These are phyloP conservation scores for Neurospora hispaniola DNA, from an alignment of 495 filamentous ascomycete genomes.

Conservation along the genomic window DNA sequence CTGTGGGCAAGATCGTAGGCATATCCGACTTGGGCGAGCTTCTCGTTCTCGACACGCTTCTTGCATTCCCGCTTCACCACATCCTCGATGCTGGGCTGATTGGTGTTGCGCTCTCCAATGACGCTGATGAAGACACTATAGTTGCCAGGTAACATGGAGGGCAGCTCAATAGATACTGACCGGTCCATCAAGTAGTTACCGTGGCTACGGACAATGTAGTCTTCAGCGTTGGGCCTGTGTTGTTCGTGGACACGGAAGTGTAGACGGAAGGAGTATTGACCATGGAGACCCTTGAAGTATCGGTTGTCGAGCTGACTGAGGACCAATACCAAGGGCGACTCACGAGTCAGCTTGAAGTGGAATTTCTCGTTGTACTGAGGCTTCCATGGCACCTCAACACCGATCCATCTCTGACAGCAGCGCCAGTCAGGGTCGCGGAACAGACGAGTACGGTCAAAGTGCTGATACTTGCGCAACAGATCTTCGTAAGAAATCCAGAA, in stretches of 20 bases:
- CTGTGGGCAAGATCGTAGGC: constrained; percentile 87
- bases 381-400: constrained; percentile 77
- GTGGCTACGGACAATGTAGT: constrained; percentile 80
- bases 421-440: constrained; percentile 72
- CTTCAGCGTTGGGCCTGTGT: constrained; percentile 60
- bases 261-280: constrained; percentile 73
- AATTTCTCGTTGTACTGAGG: constrained; percentile 85
- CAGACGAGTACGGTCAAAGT: constrained; percentile 80
- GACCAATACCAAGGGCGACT: constrained; percentile 68
- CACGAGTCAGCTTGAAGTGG: constrained; percentile 58
- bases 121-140: constrained; percentile 81
- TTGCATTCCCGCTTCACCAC: constrained; percentile 59
- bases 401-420: constrained; percentile 81
- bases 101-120: constrained; percentile 50
- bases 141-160: constrained; percentile 58
- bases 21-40: constrained; percentile 73
- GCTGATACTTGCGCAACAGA: constrained; percentile 72
- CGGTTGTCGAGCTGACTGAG: constrained; percentile 78
- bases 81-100: constrained; percentile 51
- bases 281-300: constrained; percentile 75
- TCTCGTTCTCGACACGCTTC: constrained; percentile 55
- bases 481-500: constrained; percentile 69
- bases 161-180: constrained; percentile 39
- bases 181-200: constrained; percentile 52
- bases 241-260: constrained; percentile 72